Percentiles rank a stretch among this genome's conserved stretches.
Conservation (phyloP, 2,329 filamentous ascomycete genomes). For the Camptophora hylomeconis region DNA sequence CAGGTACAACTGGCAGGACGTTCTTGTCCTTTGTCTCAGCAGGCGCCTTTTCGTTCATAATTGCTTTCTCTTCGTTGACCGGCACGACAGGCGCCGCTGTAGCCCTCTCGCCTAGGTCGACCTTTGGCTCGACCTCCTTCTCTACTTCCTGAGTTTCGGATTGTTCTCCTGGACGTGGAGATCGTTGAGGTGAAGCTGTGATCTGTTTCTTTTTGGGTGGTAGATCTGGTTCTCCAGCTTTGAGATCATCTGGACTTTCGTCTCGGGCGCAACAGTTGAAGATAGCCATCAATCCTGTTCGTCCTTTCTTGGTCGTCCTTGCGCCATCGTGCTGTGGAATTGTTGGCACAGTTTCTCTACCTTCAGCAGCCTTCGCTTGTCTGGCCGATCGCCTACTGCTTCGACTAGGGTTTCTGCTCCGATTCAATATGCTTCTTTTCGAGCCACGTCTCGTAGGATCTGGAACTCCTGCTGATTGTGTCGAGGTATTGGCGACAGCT, state of each 20-base stretch:
- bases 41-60: conserved; percentile 5
- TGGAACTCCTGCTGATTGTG: conserved; percentile 6
- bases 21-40: background rate
- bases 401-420: conserved; percentile 17
- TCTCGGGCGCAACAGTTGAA: conserved; percentile 16
- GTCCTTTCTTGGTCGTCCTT: conserved; percentile 12
- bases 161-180: conserved; percentile 10
- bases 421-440: conserved; percentile 17
- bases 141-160: conserved; percentile 12
- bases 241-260: conserved; percentile 9
- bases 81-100: conserved; percentile 1
- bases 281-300: conserved; percentile 14
- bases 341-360: conserved; percentile 11
- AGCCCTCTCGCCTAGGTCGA: conserved; percentile 1
- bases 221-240: conserved; percentile 15
- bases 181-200: conserved; percentile 12
- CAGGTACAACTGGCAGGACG: background rate
- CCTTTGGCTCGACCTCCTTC: conserved; percentile 5
- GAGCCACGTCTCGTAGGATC: conserved; percentile 14
- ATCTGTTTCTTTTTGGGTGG: conserved; percentile 17
- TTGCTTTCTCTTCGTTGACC: conserved; percentile 9
- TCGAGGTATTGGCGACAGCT: conserved; percentile 1
- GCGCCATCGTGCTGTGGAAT: conserved; percentile 8
- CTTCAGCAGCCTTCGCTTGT: conserved; percentile 10
- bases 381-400: conserved; percentile 15